Evolutionary conservation across 345 rosid genomes (phyloP), one percentile per base, ranked within the genome.

Genomic region (Balakata baccata): DNA sequence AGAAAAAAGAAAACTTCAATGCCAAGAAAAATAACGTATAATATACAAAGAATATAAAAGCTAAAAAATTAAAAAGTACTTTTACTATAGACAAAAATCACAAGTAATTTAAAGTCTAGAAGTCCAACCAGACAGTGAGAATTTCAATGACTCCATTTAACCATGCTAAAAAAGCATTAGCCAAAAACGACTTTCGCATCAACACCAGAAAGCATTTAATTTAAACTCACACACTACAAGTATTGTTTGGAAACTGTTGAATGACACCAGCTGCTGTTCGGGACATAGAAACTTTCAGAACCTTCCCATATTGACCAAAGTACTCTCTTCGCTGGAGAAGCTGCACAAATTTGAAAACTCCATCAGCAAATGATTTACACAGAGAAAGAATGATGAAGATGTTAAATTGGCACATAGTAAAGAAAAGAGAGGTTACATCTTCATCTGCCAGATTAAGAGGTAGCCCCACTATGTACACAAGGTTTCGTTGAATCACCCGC

Each of bases 271-370:
- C 54, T 70, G 97, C 85, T n/a, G 96, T 89, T n/a, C 92, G 90
- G 54, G 97, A 90, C 94, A 92, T 85, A 22, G 98, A 92, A n/a
- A 92, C 97, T 80, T 91, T 94, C 34, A 86, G 77, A 64, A 92
- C 98, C 81, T 90, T 94, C 72, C 98, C 98, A 78, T 94, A 94
- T 73, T 89, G 98, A 60, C 92, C 90, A 81, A 94, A 94, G 77
- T 89, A 92, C 66, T 94, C 97, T 82, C 71, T 89, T 5, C 39
- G 82, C 71, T 88, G 94, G 69, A 94, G 94, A 82, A 92, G 85
- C 98, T 93, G 89, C 79, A 69, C 20, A 45, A 22, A 72, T 29
- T 53, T 38, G 11, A 62, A 68, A 5, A 46, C 9, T 10, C 39
- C 13, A 11, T 60, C 9, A 49, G 14, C 10, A 50, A 18, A 13